phyloP scores from a whole-genome alignment of 2,329 filamentous ascomycete genomes.

The Pestalotiopsis sp. region DNA sequence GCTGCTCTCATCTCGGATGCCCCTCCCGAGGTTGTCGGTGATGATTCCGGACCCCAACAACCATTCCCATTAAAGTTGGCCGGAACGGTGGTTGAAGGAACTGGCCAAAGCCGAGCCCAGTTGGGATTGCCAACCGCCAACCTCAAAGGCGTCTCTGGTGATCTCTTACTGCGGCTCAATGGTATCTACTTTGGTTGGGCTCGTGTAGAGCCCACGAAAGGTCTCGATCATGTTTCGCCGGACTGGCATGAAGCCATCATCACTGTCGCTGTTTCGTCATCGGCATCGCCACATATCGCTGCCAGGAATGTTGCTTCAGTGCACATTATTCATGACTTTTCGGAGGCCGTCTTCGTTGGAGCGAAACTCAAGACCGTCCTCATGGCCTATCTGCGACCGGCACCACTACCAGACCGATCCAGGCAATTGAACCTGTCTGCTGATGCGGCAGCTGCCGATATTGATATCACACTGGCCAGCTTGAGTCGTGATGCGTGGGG shows the following conservation, averaged over 20 bases:
- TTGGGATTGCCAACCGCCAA: conserved; percentile 58
- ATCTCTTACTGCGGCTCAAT: conserved; percentile 54
- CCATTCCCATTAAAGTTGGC: conserved; percentile 58
- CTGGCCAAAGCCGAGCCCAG: conserved; percentile 39
- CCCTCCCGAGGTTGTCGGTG: conserved; percentile 43
- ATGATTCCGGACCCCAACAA: conserved; percentile 51
- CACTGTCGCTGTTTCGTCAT: conserved; percentile 54
- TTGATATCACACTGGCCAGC: conserved; percentile 46
- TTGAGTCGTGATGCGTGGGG: conserved; percentile 50
- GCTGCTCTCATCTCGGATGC: conserved; percentile 34
- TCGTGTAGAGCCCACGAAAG: conserved; percentile 40
- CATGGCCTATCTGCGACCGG: conserved; percentile 61
- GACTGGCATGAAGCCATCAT: conserved; percentile 65
- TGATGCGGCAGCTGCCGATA: conserved; percentile 38
- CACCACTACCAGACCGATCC: conserved; percentile 21
- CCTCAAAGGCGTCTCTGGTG: conserved; percentile 52
- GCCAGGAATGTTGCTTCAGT: conserved; percentile 54
- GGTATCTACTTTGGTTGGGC: conserved; percentile 72
- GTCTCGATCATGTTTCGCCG: conserved; percentile 33
- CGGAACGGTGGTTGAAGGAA: conserved; percentile 50
- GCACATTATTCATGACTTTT: conserved; percentile 57
- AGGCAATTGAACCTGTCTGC: conserved; percentile 18
- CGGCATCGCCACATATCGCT: conserved; percentile 47
- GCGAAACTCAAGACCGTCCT: conserved; percentile 54
- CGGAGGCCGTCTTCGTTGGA: conserved; percentile 42